A percentile compares a stretch with the other conserved stretches of the same genome.
Conservation (phyloP, 1,284 basidiomycete species). For the Thelephora terrestris region DNA sequence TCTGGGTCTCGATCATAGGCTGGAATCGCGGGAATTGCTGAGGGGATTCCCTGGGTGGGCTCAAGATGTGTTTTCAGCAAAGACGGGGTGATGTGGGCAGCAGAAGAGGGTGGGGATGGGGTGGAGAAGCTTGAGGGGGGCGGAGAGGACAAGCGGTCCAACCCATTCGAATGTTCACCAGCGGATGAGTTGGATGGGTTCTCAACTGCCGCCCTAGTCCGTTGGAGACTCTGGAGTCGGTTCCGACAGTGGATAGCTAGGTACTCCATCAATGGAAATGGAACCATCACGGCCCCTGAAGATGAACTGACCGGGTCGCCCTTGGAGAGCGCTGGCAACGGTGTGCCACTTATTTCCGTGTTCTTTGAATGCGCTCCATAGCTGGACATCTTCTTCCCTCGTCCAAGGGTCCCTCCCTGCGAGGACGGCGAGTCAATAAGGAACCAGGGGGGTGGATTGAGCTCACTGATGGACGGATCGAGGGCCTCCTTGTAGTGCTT, state of each 20-base stretch:
- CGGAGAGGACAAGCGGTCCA: neutral
- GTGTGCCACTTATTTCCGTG: conserved; percentile 5
- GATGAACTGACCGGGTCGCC: neutral
- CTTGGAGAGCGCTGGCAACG: conserved; percentile 3
- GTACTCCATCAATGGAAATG: neutral
- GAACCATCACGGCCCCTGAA: neutral
- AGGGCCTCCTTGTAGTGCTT: conserved; percentile 6
- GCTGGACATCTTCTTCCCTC: conserved; percentile 4
- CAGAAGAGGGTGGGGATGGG: neutral
- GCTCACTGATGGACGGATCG: conserved; percentile 4
- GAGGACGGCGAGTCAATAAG: neutral
- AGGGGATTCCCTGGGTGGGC: too few species aligned
- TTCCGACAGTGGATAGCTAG: conserved; percentile 6
- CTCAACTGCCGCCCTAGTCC: neutral
- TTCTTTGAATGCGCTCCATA: neutral
- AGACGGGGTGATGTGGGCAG: too few species aligned
- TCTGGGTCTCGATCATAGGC: too few species aligned
- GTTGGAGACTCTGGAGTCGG: conserved; percentile 5
- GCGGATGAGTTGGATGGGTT: neutral
- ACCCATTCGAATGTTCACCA: neutral
- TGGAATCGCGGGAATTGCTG: too few species aligned
- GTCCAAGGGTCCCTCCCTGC: conserved; percentile 5
- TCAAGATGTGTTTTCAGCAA: too few species aligned
- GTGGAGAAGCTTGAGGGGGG: neutral
- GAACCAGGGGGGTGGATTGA: too few species aligned